Evolutionary conservation across 2,329 filamentous ascomycete genomes (phyloP).

Genomic region (Davidsoniella eucalypti): DNA sequence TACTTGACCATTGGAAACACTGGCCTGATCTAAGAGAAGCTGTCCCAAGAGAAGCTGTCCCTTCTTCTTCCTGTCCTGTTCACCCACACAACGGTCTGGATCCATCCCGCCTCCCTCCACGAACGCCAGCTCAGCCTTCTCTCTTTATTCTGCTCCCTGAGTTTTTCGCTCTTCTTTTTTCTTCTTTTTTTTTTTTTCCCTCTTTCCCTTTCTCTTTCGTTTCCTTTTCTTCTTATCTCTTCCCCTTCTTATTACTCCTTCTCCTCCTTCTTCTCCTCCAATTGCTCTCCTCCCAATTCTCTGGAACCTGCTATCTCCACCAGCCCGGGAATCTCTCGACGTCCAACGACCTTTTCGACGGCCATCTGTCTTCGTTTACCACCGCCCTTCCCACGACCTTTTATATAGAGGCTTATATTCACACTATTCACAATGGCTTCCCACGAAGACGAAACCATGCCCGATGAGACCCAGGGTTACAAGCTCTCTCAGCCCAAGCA

Average conservation of each 20-base stretch:
- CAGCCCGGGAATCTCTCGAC: background rate
- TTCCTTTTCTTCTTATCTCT: background rate
- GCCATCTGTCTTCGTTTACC: background rate
- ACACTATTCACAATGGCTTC: slow-evolving; percentile 40
- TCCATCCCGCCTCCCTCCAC: slow-evolving; percentile 7
- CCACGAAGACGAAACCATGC: slow-evolving; percentile 63
- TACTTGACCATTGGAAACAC: no score
- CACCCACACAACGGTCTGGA: background rate
- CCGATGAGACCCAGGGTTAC: slow-evolving; percentile 86
- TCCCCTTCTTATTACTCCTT: background rate
- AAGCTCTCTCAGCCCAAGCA: slow-evolving; percentile 96
- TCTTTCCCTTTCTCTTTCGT: slow-evolving; percentile 2
- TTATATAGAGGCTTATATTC: background rate
- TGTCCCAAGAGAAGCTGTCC: no score
- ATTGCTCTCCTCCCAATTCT: background rate
- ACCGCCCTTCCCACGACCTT: slow-evolving; percentile 9
- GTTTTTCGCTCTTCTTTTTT: slow-evolving; percentile 2
- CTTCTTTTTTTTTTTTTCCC: background rate
- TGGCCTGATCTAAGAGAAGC: no score
- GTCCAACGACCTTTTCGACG: background rate
- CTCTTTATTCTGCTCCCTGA: background rate
- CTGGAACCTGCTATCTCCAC: background rate
- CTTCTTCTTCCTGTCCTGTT: background rate
- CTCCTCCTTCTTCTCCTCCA: background rate
- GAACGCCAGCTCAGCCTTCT: slow-evolving; percentile 8